Conservation (phyloP, 108 stramenopile species). For the Halocafeteria seosinensis region DNA sequence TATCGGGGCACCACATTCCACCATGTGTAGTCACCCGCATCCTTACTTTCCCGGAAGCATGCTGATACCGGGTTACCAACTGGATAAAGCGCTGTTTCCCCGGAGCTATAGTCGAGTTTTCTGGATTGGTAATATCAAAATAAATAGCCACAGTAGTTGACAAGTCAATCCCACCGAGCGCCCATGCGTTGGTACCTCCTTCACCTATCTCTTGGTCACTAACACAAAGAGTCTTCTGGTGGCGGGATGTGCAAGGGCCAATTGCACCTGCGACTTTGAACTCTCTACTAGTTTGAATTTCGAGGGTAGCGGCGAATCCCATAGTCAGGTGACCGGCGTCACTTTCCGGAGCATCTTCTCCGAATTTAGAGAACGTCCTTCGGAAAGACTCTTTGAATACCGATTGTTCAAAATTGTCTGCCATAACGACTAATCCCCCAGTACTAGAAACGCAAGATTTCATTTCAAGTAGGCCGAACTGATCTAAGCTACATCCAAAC, state of each 20-base stretch:
- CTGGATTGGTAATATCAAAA: conserved; percentile 56
- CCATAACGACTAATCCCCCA: conserved; percentile 86
- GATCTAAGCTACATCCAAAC: conserved; percentile 91
- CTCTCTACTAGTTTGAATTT: conserved; percentile 72
- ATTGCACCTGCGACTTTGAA: conserved; percentile 68
- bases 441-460: conserved; percentile 68
- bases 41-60: conserved; percentile 63
- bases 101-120: conserved; percentile 29
- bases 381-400: conserved; percentile 93
- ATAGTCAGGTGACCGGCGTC: conserved; percentile 67
- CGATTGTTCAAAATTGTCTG: conserved; percentile 76
- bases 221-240: conserved; percentile 66
- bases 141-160: conserved; percentile 87
- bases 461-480: conserved; percentile 95
- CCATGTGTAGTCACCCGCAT: conserved; percentile 83
- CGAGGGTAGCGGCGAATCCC: conserved; percentile 74
- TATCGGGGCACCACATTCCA: conserved; percentile 69
- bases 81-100: conserved; percentile 73
- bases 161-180: conserved; percentile 79
- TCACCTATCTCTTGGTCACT: conserved; percentile 81
- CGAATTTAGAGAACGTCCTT: conserved; percentile 65
- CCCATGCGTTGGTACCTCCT: conserved; percentile 93
- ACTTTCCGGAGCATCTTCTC: conserved; percentile 49
- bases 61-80: conserved; percentile 93
- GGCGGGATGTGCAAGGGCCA: conserved; percentile 52